Percentiles rank a stretch among this genome's conserved stretches.
Evolutionary conservation across 768 basidiomycete genomes (phyloP).

Genomic region (Leccinellum luteum): DNA sequence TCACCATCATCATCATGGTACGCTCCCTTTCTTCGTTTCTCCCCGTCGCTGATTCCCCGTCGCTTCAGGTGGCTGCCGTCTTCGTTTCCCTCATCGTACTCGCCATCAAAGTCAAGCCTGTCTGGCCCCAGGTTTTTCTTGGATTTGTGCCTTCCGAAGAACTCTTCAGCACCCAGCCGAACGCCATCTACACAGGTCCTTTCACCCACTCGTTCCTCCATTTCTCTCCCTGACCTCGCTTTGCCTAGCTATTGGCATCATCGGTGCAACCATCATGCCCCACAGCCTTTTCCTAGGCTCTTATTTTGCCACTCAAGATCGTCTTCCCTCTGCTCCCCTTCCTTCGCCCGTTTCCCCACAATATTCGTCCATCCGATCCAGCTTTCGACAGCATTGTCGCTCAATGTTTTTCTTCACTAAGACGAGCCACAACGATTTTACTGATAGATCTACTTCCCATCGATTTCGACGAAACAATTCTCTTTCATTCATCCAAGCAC

Average conservation of each 20-base stretch:
- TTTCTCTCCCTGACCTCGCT: conserved; percentile 18
- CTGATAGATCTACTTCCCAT: conserved; percentile 9
- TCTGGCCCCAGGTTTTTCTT: conserved; percentile 41
- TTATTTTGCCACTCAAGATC: conserved; percentile 8
- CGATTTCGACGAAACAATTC: conserved; percentile 32
- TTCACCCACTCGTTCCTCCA: background rate
- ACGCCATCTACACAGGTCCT: conserved; percentile 34
- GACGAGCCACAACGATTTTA: conserved; percentile 1
- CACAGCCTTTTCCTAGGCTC: conserved; percentile 54
- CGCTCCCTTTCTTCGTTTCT: background rate
- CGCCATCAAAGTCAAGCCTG: conserved; percentile 38
- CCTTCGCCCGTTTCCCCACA: conserved; percentile 3
- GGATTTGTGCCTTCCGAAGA: conserved; percentile 36
- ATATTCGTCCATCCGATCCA: background rate
- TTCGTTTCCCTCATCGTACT: conserved; percentile 39
- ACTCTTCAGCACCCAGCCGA: conserved; percentile 39
- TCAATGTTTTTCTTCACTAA: conserved; percentile 7
- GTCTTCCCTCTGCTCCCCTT: conserved; percentile 35
- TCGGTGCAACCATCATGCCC: conserved; percentile 59
- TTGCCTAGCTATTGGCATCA: conserved; percentile 36
- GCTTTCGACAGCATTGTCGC: background rate
- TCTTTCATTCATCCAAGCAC: conserved; percentile 36
- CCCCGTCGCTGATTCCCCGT: background rate
- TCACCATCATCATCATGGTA: conserved; percentile 35
- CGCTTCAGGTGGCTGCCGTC: conserved; percentile 23